These are phyloP conservation scores for Globisporangium solare DNA, from an alignment of 352 stramenopile species.

Conservation along the genomic window DNA sequence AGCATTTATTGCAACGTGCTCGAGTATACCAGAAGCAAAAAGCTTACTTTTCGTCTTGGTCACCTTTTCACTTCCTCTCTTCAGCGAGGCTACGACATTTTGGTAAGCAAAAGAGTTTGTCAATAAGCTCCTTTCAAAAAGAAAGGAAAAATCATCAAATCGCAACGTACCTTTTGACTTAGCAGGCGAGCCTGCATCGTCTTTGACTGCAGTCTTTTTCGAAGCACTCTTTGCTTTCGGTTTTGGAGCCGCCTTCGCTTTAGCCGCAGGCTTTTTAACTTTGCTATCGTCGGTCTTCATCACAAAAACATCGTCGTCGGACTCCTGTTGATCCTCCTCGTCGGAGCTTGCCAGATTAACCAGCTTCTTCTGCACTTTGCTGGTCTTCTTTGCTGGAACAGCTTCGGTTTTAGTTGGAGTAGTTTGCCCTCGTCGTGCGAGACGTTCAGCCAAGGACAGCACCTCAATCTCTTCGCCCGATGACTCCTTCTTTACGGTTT, in stretches of 20 bases:
- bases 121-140: not conserved
- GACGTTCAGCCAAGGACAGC: constrained; percentile 63
- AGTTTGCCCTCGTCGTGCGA: constrained; percentile 47
- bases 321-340: constrained; percentile 23
- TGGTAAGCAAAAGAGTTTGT: not conserved
- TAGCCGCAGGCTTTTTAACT: constrained; percentile 31
- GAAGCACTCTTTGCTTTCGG: constrained; percentile 14
- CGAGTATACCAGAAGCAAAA: not conserved
- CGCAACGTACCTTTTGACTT: not conserved
- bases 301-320: constrained; percentile 66
- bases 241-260: constrained; percentile 27
- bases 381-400: constrained; percentile 21
- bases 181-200: constrained; percentile 15
- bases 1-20: too few relatives aligned
- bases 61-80: constrained; percentile 8
- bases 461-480: constrained; percentile 65
- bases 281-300: constrained; percentile 28
- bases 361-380: constrained; percentile 15
- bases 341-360: constrained; percentile 51
- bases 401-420: constrained; percentile 36
- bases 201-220: constrained; percentile 21
- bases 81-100: constrained; percentile 4
- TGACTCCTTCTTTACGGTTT: constrained; percentile 27
- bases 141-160: not conserved
- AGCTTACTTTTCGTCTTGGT: not conserved